Evolutionary conservation across 108 stramenopile species (phyloP), one percentile per base, ranked within the genome.

Genomic region (Skeletonema marinoi): DNA sequence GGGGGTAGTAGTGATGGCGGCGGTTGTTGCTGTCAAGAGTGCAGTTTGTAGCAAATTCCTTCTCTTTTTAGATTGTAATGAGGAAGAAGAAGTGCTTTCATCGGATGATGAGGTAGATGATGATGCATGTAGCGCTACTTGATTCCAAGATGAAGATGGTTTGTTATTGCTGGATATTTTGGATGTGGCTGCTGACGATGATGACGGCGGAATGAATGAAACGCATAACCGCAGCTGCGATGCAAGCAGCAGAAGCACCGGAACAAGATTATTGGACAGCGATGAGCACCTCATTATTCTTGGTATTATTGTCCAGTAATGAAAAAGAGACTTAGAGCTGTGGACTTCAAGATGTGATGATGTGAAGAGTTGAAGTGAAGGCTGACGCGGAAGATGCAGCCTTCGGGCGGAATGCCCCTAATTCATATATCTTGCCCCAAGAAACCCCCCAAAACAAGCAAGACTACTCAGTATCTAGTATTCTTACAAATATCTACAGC

Each of bases 1-100:
- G n/a, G 48, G 4, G 6, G 29, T 44, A 32, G 33, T 10, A 13
- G 48, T 36, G 65, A 21, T 25, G 10, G 17, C 38, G 65, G 65
- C 21, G 3, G 38, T 44, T n/a, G 38, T 39, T 17, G 44, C 30
- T 38, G 71, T 9, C 21, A 61, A n/a, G 39, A 74, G 73, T 16
- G 73, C 64, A 5, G 73, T 51, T 65, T 65, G 63, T 3, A 74
- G 54, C 6, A 65, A 17, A 2, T 31, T n/a, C 56, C 73, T 66
- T 56, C 73, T 31, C 30, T 30, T 54, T 56, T 56, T 25, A 64
- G 63, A 64, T 3, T 35, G 32, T 9, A 64, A 39, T 17, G 11
- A 6, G 5, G 62, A 64, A 19, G 63, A 64, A 17, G 33, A 32
- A 36, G 61, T 7, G 36, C 14, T 19, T 17, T 38, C 31, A 38